Evolutionary conservation across 768 basidiomycete species (phyloP).

Genomic region (Coprinopsis sp.): DNA sequence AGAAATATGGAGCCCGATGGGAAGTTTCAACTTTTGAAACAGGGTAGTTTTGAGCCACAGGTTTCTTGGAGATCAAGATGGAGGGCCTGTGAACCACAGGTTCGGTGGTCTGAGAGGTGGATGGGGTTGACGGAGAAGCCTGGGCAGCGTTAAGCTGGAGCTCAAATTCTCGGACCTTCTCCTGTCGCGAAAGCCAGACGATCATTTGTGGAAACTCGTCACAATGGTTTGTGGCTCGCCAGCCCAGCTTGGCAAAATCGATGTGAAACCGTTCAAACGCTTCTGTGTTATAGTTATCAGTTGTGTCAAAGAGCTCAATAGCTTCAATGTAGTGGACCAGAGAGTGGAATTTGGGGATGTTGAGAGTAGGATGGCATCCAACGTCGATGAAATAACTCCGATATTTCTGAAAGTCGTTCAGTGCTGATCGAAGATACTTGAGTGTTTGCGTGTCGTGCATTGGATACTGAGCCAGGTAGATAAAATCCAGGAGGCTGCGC

Average conservation of each 20-base stretch:
- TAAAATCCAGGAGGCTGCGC: slow-evolving; percentile 31
- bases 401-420: slow-evolving; percentile 25
- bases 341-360: slow-evolving; percentile 35
- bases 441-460: slow-evolving; percentile 25
- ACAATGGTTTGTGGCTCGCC: slow-evolving; percentile 24
- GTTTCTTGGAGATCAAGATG: no score
- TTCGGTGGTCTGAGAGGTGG: no score
- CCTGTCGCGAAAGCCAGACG: slow-evolving; percentile 30
- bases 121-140: no score
- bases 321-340: slow-evolving; percentile 26
- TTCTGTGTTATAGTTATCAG: slow-evolving; percentile 34
- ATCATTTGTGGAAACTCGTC: slow-evolving; percentile 36
- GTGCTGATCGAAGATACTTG: slow-evolving; percentile 16
- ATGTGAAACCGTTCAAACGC: slow-evolving; percentile 37
- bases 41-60: no score
- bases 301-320: slow-evolving; percentile 24
- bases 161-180: slow-evolving; percentile 24
- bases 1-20: no score
- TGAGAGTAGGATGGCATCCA: slow-evolving; percentile 27
- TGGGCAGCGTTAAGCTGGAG: no score
- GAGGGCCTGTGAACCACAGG: no score
- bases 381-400: slow-evolving; percentile 26
- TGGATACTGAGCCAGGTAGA: slow-evolving; percentile 27
- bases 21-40: no score
- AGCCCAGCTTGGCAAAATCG: slow-evolving; percentile 34